Evolutionary conservation across 179 eudicot genomes (phyloP).

Genomic region (Beta macrorhiza): DNA sequence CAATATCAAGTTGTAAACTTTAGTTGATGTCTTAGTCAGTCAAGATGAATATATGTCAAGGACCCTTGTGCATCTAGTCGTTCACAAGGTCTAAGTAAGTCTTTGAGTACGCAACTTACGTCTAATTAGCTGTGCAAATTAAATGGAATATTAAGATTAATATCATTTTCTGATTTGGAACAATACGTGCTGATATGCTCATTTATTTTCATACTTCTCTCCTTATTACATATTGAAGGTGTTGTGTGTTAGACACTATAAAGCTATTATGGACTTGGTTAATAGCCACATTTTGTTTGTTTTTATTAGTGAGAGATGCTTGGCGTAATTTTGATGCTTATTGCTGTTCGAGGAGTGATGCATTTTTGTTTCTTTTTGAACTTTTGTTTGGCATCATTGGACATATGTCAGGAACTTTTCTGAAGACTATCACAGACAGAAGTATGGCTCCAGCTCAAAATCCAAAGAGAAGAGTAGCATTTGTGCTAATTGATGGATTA

Average conservation of each 20-base stretch:
- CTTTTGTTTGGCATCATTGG: slow-evolving; percentile 1
- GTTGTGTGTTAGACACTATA: neutral
- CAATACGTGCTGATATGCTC: too few relatives aligned
- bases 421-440: neutral
- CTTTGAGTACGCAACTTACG: too few relatives aligned
- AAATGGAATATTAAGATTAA: too few relatives aligned
- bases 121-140: too few relatives aligned
- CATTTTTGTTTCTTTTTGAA: neutral
- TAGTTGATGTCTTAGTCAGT: too few relatives aligned
- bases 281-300: neutral
- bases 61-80: too few relatives aligned
- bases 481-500: slow-evolving; percentile 80
- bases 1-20: too few relatives aligned
- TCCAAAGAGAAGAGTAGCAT: slow-evolving; percentile 78
- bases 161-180: too few relatives aligned
- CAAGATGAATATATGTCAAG: too few relatives aligned
- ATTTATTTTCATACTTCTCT: slow-evolving; percentile 25
- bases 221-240: neutral
- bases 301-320: neutral
- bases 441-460: slow-evolving; percentile 38
- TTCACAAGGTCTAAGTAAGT: too few relatives aligned
- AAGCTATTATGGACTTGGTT: neutral
- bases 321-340: neutral
- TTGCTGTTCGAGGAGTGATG: neutral
- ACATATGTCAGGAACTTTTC: neutral